Base-by-base conservation (phyloP, 345 rosid genomes). In the Populus davidiana region DNA sequence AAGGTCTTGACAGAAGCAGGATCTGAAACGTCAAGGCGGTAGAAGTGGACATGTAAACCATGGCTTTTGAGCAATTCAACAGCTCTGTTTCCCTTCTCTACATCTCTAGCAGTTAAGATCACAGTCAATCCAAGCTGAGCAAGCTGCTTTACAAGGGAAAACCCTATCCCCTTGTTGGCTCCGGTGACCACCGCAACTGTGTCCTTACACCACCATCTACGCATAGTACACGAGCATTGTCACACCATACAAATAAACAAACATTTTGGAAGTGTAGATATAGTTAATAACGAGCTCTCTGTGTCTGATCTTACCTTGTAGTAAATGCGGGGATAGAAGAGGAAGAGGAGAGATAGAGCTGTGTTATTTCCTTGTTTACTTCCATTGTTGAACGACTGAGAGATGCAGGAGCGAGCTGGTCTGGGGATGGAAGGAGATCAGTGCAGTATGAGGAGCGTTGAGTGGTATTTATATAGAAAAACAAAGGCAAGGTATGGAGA, bases 151-250 rank as follows among this genome's bases (percentile, higher is more conserved):
- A 88, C 97, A 65, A 93, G 39, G n/a, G 90, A 89, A 54, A 83
- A 90, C 43, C 97, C 97, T 43, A 94, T 94, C 73, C 97, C 97
- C 75, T 84, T 93, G 87, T 93, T 94, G 1, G 92, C 97, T 86
- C 98, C 98, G 5, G 93, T 94, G 47, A 93, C 98, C 2, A 94
- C 77, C 0, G 92, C 94, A 10, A 88, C 86, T 44, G 93, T 94
- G 67, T 89, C 90, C 50, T 74, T 78, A 4, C 87, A 73, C 98
- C 97, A 94, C 97, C 98, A 94, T 73, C 97, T 90, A 70, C 77
- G 69, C 41, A 25, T 33, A 39, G 16, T 2, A 47, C 8, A 50
- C 11, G 23, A 31, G 29, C 4, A 62, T 29, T 1, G 33, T 65
- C 18, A 10, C 38, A 25, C 20, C 20, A 13, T 21, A 66, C 31